Conservation (phyloP, 331 rosid species). For the Saraca asoca region DNA sequence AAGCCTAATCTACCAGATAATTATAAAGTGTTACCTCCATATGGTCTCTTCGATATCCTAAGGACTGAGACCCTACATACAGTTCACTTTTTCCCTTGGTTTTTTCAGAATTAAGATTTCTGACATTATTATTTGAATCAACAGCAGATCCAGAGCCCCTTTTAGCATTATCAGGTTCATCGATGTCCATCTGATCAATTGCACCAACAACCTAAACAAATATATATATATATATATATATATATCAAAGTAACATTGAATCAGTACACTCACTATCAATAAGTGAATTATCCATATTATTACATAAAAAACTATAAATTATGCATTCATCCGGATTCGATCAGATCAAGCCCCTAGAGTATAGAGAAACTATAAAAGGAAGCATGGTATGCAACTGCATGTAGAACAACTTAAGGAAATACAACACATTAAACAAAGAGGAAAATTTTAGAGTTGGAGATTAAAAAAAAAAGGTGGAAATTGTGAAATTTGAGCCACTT, state of each 20-base stretch:
- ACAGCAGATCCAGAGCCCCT: constrained; percentile 62
- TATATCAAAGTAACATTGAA: constrained; percentile 14
- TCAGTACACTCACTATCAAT: constrained; percentile 17
- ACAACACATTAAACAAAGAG: not conserved
- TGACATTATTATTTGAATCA: constrained; percentile 54
- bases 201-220: constrained; percentile 82
- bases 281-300: constrained; percentile 10
- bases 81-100: constrained; percentile 75
- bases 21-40: constrained; percentile 71
- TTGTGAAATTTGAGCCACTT: not conserved
- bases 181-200: constrained; percentile 90
- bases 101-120: constrained; percentile 68
- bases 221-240: no score
- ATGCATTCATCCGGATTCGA: not conserved
- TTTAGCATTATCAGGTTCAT: constrained; percentile 68
- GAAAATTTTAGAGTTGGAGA: not conserved
- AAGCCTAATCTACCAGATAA: no score
- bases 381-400: no score
- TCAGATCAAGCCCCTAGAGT: no score
- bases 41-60: constrained; percentile 87
- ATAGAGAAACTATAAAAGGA: no score
- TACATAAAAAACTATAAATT: not conserved
- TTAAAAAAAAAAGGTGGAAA: not conserved
- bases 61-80: constrained; percentile 85
- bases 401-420: not conserved